phyloP scores from a whole-genome alignment of 805 yeast genomes.

The Yamadazyma tumulicola region DNA sequence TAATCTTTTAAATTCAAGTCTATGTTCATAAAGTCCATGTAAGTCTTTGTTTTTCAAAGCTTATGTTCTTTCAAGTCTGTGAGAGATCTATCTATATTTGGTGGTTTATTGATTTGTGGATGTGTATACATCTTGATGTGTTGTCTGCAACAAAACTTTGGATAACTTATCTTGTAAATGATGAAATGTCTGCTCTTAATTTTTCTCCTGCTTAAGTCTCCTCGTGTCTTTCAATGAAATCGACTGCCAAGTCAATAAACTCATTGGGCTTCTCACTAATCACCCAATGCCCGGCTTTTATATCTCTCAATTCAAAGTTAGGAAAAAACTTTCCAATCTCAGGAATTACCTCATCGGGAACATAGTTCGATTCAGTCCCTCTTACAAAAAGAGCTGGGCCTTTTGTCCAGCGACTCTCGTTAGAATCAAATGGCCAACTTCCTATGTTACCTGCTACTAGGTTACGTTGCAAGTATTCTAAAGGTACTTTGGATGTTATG shows the following conservation, averaged over 20 bases:
- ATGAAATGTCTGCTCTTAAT: neutral
- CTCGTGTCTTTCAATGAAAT: conserved; percentile 54
- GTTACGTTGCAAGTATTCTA: conserved; percentile 62
- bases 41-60: no score
- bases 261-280: conserved; percentile 82
- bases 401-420: conserved; percentile 46
- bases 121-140: no score
- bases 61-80: no score
- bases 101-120: no score
- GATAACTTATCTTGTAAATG: neutral
- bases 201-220: conserved; percentile 18
- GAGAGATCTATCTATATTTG: no score
- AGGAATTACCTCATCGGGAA: conserved; percentile 77
- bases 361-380: conserved; percentile 71
- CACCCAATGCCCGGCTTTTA: conserved; percentile 91
- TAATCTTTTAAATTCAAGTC: no score
- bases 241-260: conserved; percentile 58
- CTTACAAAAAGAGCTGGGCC: conserved; percentile 78
- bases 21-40: no score
- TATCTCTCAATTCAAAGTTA: conserved; percentile 63
- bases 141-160: no score
- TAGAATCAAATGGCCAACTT: conserved; percentile 70
- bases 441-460: conserved; percentile 66
- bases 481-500: conserved; percentile 60
- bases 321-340: conserved; percentile 79